Conservation (phyloP, 2,329 filamentous ascomycete genomes). For the Cladophialophora psammophila region DNA sequence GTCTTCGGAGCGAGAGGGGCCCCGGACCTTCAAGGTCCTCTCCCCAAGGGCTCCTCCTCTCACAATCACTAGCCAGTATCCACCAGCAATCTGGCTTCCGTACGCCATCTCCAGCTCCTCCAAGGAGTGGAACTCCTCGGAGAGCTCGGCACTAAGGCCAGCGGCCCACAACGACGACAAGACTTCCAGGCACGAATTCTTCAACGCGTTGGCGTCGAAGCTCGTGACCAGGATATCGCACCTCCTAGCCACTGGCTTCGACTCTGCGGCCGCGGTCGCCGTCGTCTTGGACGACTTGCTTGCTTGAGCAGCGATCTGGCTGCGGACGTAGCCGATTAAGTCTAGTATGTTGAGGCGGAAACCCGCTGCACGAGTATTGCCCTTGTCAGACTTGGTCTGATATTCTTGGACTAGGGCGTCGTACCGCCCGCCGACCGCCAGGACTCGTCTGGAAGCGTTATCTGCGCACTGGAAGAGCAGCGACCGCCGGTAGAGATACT, state of each 20-base stretch:
- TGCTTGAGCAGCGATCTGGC: constrained; percentile 20
- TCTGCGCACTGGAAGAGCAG: constrained; percentile 92
- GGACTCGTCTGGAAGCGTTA: constrained; percentile 75
- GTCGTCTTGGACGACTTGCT: constrained; percentile 18
- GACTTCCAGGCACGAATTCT: constrained; percentile 77
- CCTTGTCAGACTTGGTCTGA: constrained; percentile 68
- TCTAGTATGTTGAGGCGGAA: constrained; percentile 62
- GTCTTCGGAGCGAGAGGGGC: constrained; percentile 79
- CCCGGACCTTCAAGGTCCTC: constrained; percentile 80
- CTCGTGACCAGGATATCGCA: constrained; percentile 91
- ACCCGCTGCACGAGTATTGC: constrained; percentile 84
- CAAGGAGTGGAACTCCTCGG: constrained; percentile 76
- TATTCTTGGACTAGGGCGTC: constrained; percentile 88
- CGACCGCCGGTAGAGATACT: constrained; percentile 86
- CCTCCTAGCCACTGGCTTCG: constrained; percentile 43
- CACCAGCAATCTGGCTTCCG: constrained; percentile 78
- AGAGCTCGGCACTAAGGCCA: constrained; percentile 87
- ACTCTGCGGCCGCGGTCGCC: constrained; percentile 13
- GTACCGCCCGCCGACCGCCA: constrained; percentile 92
- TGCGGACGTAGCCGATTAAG: constrained; percentile 35
- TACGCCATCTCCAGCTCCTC: constrained; percentile 74
- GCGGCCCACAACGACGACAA: constrained; percentile 81
- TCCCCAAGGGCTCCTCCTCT: constrained; percentile 57
- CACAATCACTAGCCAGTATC: constrained; percentile 82
- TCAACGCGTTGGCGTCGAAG: constrained; percentile 78